Percentiles rank a stretch among this genome's conserved stretches.
These are phyloP conservation scores for Rhizopogon rudus DNA, from an alignment of 768 basidiomycete species.

Conservation along the genomic window DNA sequence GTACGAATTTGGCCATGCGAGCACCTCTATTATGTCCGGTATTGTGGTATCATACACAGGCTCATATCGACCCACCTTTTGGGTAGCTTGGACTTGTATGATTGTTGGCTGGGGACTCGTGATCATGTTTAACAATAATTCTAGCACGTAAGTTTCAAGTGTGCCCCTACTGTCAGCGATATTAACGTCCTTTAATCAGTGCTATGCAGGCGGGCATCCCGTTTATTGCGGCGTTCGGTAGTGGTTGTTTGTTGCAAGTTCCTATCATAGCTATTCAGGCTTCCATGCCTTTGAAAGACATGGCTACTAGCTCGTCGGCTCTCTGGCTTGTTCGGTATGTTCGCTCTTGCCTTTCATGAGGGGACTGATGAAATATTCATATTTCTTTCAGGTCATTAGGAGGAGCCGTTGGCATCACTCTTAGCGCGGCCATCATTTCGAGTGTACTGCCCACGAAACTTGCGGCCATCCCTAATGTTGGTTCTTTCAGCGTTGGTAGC, in stretches of 20 bases:
- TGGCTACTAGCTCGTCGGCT: constrained; percentile 75
- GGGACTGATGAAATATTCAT: constrained; percentile 3
- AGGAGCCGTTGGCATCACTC: constrained; percentile 70
- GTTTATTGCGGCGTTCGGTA: constrained; percentile 59
- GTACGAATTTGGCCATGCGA: constrained; percentile 57
- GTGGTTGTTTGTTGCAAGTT: constrained; percentile 61
- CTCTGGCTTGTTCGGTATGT: constrained; percentile 65
- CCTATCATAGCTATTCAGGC: constrained; percentile 77
- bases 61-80: constrained; percentile 57
- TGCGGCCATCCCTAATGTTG: constrained; percentile 25
- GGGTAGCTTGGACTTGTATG: constrained; percentile 52
- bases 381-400: constrained; percentile 50
- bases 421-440: constrained; percentile 68
- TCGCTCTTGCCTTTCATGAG: not conserved
- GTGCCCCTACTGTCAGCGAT: not conserved
- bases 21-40: constrained; percentile 53
- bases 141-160: constrained; percentile 36
- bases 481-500: constrained; percentile 27
- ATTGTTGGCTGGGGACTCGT: constrained; percentile 68
- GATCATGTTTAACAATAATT: constrained; percentile 57
- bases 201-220: constrained; percentile 61
- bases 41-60: constrained; percentile 52
- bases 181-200: constrained; percentile 28
- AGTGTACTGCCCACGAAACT: constrained; percentile 41
- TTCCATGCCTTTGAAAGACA: constrained; percentile 82